Percentiles rank a stretch among this genome's conserved stretches.
Evolutionary conservation across 352 stramenopile genomes (phyloP).

Genomic region (Pythium myriotylum): DNA sequence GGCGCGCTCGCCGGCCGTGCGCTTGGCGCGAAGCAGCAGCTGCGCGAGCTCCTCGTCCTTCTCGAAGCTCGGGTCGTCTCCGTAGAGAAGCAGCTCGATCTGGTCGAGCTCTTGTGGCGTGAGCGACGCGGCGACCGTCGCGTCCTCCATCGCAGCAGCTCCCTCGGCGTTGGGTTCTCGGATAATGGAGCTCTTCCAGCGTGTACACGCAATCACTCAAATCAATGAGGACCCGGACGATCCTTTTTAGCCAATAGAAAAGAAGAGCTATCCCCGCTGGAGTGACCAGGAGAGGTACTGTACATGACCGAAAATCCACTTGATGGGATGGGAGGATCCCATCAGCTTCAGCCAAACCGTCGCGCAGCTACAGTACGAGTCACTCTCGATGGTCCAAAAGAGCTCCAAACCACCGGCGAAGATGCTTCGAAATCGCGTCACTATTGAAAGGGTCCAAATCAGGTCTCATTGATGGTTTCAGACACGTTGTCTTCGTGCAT

Average conservation of each 20-base stretch:
- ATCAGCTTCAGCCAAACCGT: no score
- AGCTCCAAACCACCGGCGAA: no score
- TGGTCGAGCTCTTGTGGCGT: constrained; percentile 24
- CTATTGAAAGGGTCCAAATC: background rate
- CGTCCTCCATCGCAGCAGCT: constrained; percentile 6
- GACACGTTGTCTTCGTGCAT: no score
- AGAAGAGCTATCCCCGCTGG: no score
- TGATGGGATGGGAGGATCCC: no score
- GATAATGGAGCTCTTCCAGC: background rate
- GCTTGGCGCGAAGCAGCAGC: constrained; percentile 23
- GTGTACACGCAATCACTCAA: constrained; percentile 1
- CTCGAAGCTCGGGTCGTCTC: constrained; percentile 13
- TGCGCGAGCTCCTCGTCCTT: constrained; percentile 24
- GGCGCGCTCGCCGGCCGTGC: constrained; percentile 17
- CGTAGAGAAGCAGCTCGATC: constrained; percentile 23
- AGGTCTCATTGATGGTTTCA: constrained; percentile 2
- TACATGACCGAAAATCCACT: no score
- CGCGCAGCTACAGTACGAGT: no score
- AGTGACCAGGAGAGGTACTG: no score
- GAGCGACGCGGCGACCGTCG: constrained; percentile 10
- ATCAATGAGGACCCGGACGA: background rate
- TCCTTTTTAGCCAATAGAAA: background rate
- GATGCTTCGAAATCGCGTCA: no score
- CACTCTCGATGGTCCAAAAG: no score
- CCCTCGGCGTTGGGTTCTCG: background rate